Evolutionary conservation across 2,329 filamentous ascomycete species (phyloP).

Genomic region (Amauroascus niger): DNA sequence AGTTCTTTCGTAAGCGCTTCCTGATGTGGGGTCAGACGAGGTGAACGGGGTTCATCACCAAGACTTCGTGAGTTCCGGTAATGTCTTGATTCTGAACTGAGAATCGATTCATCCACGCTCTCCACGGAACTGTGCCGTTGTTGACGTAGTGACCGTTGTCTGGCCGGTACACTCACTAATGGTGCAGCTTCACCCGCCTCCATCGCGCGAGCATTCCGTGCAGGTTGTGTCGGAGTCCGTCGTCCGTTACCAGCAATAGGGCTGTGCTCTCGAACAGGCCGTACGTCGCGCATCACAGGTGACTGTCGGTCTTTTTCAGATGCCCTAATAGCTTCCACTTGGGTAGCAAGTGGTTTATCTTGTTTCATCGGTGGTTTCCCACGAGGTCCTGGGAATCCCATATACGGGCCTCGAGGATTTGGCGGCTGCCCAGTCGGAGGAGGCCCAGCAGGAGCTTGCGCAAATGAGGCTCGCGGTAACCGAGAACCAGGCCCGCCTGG

Average conservation of each 20-base stretch:
- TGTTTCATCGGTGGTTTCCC: slow-evolving; percentile 30
- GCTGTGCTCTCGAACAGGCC: slow-evolving; percentile 37
- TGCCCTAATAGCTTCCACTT: slow-evolving; percentile 35
- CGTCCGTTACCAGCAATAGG: slow-evolving; percentile 48
- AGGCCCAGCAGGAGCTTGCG: slow-evolving; percentile 52
- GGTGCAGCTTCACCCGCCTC: slow-evolving; percentile 40
- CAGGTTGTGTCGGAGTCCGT: slow-evolving; percentile 51
- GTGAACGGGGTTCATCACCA: slow-evolving; percentile 38
- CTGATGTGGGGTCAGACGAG: slow-evolving; percentile 38
- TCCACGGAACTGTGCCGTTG: slow-evolving; percentile 59
- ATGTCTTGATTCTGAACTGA: slow-evolving; percentile 34
- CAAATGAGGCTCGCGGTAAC: slow-evolving; percentile 50
- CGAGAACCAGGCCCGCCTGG: slow-evolving; percentile 40
- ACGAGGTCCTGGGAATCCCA: slow-evolving; percentile 24
- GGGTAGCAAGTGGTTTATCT: slow-evolving; percentile 40
- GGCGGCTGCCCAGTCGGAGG: slow-evolving; percentile 57
- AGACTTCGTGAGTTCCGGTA: slow-evolving; percentile 35
- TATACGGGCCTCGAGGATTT: slow-evolving; percentile 43
- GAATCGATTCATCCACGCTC: slow-evolving; percentile 51
- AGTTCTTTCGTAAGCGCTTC: slow-evolving; percentile 73
- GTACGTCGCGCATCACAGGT: slow-evolving; percentile 36
- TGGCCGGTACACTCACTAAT: slow-evolving; percentile 34
- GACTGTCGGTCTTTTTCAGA: slow-evolving; percentile 41
- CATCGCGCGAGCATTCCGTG: slow-evolving; percentile 35
- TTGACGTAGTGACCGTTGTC: slow-evolving; percentile 47